Evolutionary conservation across 345 rosid genomes (phyloP).

Genomic region (Pugionium cornutum): DNA sequence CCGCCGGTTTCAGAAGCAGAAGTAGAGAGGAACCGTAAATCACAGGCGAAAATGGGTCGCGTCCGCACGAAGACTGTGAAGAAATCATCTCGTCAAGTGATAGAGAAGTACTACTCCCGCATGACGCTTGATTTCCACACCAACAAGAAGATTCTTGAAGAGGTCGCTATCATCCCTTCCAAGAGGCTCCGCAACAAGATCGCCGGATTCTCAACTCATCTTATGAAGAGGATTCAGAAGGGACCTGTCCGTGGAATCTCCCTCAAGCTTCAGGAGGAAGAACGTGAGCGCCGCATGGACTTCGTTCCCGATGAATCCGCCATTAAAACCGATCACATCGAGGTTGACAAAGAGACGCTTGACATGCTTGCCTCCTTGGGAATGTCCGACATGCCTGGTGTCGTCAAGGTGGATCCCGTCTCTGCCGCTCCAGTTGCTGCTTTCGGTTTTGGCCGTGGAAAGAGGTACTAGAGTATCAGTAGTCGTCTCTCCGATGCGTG

Average conservation of each 20-base stretch:
- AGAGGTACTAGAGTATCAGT: neutral
- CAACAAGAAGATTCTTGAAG: neutral
- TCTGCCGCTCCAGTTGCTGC: neutral
- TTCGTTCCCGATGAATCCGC: neutral
- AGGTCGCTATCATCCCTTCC: neutral
- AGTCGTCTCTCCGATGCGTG: neutral
- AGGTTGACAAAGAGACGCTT: neutral
- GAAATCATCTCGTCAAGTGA: neutral
- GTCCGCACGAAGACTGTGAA: neutral
- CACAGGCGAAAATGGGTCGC: neutral
- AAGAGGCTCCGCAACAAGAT: neutral
- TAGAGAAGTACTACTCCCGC: neutral
- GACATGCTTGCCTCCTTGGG: neutral
- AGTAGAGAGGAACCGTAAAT: neutral
- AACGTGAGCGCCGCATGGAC: neutral
- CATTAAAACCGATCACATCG: neutral
- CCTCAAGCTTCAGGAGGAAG: neutral
- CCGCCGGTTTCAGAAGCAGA: slow-evolving; percentile 17
- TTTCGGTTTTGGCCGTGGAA: neutral
- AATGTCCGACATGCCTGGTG: neutral
- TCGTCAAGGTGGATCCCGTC: neutral
- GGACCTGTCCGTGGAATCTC: neutral
- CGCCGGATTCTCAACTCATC: neutral
- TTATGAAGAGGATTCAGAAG: neutral
- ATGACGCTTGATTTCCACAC: neutral